These are phyloP conservation scores for Epichloe typhina DNA, from an alignment of 2,329 filamentous ascomycete genomes.

Conservation along the genomic window DNA sequence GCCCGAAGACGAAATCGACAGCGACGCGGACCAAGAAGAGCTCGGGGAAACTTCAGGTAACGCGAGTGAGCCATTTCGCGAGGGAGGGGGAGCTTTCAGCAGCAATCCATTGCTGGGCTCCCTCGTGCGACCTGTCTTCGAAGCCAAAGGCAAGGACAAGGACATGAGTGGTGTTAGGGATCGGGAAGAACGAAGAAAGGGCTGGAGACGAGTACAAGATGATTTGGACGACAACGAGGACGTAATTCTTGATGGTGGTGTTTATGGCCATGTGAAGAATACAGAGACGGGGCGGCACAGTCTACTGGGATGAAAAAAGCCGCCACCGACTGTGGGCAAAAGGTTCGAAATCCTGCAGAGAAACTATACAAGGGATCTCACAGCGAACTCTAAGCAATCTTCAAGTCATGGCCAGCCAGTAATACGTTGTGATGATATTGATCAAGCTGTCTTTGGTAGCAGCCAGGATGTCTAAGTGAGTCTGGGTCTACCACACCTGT, in stretches of 20 bases:
- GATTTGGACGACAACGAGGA: conserved; percentile 45
- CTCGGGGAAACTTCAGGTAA: conserved; percentile 24
- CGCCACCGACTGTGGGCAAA: too few relatives aligned
- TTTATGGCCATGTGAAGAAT: conserved; percentile 25
- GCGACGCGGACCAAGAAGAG: conserved; percentile 16
- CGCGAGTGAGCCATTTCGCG: conserved; percentile 11
- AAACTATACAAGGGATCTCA: too few relatives aligned
- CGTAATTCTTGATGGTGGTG: conserved; percentile 44
- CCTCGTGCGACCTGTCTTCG: conserved; percentile 50
- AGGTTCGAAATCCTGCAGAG: too few relatives aligned
- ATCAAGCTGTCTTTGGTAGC: too few relatives aligned
- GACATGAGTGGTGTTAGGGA: conserved; percentile 20
- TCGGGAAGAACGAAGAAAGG: conserved; percentile 28
- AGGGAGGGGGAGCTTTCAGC: conserved; percentile 48
- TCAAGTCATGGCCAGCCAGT: too few relatives aligned
- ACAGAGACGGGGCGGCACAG: conserved; percentile 16
- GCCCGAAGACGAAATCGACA: conserved; percentile 32
- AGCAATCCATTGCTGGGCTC: conserved; percentile 53
- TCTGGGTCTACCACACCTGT: background rate
- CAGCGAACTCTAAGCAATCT: too few relatives aligned
- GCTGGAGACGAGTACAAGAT: conserved; percentile 49
- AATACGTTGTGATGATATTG: too few relatives aligned
- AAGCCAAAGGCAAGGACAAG: conserved; percentile 37
- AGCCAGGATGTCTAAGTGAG: too few relatives aligned
- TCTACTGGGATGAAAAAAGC: conserved; percentile 11